phyloP scores from a whole-genome alignment of 2,329 filamentous ascomycete genomes.

The Macrophomina phaseolina region DNA sequence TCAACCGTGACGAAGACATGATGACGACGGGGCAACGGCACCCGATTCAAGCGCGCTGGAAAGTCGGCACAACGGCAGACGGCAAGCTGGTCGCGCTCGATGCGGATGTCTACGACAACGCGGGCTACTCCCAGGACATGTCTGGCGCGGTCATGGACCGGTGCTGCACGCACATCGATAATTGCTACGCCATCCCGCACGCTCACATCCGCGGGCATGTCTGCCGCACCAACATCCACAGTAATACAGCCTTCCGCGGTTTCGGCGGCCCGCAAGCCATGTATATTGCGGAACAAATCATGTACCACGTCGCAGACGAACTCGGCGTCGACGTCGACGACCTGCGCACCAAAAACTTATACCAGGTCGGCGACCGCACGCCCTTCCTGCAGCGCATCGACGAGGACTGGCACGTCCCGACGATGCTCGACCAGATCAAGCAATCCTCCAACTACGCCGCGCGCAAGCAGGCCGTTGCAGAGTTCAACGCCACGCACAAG shows the following conservation, averaged over 20 bases:
- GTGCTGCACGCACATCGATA: constrained; percentile 83
- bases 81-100: constrained; percentile 92
- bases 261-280: constrained; percentile 95
- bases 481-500: constrained; percentile 82
- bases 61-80: constrained; percentile 87
- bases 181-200: constrained; percentile 87
- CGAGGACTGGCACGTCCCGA: constrained; percentile 85
- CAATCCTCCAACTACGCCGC: constrained; percentile 74
- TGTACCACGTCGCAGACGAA: constrained; percentile 87
- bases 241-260: constrained; percentile 93
- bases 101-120: constrained; percentile 88
- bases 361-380: constrained; percentile 74
- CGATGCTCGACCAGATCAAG: constrained; percentile 86
- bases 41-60: constrained; percentile 88
- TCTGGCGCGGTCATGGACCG: constrained; percentile 82
- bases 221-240: constrained; percentile 94
- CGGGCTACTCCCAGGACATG: constrained; percentile 73
- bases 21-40: constrained; percentile 87
- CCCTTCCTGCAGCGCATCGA: constrained; percentile 88
- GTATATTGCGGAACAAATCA: constrained; percentile 87
- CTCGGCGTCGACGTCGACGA: constrained; percentile 82
- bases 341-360: constrained; percentile 84
- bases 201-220: constrained; percentile 81
- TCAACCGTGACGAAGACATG: constrained; percentile 96
- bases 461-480: constrained; percentile 70